These are phyloP conservation scores for Aspergillus calidoustus DNA, from an alignment of 2,329 filamentous ascomycete species.

Conservation along the genomic window DNA sequence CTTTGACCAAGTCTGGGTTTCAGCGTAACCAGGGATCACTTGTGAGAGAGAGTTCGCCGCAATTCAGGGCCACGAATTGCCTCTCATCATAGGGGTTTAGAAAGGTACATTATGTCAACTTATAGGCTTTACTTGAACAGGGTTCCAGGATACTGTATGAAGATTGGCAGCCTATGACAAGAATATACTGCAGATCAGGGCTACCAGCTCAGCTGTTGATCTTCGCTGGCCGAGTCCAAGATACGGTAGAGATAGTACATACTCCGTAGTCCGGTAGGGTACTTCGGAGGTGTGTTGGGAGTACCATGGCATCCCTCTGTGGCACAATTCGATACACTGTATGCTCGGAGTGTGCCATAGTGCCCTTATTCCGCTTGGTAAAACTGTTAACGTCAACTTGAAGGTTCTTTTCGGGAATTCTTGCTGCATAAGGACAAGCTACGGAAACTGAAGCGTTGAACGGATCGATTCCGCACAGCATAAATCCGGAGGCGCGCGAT, in stretches of 20 bases:
- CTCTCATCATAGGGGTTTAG: background rate
- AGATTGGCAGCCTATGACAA: background rate
- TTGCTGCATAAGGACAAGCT: background rate
- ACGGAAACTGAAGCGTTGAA: background rate
- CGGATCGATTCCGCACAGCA: constrained; percentile 14
- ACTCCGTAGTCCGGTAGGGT: too few species aligned
- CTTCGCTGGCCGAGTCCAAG: background rate
- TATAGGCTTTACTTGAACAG: background rate
- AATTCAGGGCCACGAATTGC: background rate
- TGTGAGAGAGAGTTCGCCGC: background rate
- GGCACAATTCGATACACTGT: background rate
- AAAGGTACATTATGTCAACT: background rate
- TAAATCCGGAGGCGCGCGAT: too few species aligned
- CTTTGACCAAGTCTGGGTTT: constrained; percentile 14
- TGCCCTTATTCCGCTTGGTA: background rate
- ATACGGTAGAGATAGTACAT: too few species aligned
- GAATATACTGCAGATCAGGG: background rate
- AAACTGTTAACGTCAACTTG: background rate
- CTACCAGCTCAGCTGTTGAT: background rate
- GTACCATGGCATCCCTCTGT: background rate
- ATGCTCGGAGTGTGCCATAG: background rate
- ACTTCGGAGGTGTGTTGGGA: background rate
- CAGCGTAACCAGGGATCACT: background rate
- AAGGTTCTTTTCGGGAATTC: background rate
- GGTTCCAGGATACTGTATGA: background rate